Evolutionary conservation across 2,329 filamentous ascomycete species (phyloP), one percentile per base, ranked within the genome.

Genomic region (Alternaria conjuncta): DNA sequence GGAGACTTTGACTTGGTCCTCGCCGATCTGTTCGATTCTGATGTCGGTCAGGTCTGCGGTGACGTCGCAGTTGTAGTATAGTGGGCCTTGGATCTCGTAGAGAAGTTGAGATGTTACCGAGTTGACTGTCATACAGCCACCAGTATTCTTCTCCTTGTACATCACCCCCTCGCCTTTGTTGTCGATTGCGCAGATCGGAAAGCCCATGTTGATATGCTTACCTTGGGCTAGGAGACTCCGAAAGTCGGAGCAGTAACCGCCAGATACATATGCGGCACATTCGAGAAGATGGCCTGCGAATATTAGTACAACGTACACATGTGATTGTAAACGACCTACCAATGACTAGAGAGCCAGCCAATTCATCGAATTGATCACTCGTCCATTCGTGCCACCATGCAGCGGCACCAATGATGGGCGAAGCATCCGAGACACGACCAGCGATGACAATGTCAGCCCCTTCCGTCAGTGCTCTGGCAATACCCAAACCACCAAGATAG

Each of bases 341-440:
- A 21, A 51, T 36, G 72, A 82, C 73, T 8, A 82, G 75, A 2
- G 81, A 74, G 15, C 62, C 63, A n/a, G 70, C 71, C 3, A 83
- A 72, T 56, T 75, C 65, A 41, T 74, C 61, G 13, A 72, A 69
- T n/a, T 84, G 68, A 32, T 70, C 66, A 21, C 63, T 79, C 0
- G 67, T 64, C 86, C 86, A 88, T 8, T 80, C 75, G 57, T 88
- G 82, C 82, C 85, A 88, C 80, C 82, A 88, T 66, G 69, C 71
- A 51, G 85, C 86, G 28, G 62, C 63, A 1, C 83, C 86, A 66
- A 88, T 86, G 0, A 86, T 84, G 3, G 68, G 69, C 13, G 64
- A 57, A 36, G 69, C 69, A 66, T 79, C 76, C 0, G 77, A 67
- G 15, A 77, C 71, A 11, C 74, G 71, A 6, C 78, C 78, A 55